These are phyloP conservation scores for Astrocystis sublimbata DNA, from an alignment of 495 filamentous ascomycete species.

Conservation along the genomic window DNA sequence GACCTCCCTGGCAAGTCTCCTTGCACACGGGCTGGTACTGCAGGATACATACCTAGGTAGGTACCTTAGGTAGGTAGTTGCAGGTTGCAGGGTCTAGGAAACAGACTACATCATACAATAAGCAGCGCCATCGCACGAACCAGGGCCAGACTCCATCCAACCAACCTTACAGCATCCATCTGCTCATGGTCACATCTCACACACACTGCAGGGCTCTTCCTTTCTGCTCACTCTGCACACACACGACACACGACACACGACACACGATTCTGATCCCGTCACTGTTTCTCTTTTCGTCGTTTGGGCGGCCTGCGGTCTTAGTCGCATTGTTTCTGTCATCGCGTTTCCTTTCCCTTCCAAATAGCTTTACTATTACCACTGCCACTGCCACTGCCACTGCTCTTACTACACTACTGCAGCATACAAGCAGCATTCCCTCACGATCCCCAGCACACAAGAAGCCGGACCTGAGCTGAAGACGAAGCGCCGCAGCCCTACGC, in stretches of 20 bases:
- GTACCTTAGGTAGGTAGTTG: neutral
- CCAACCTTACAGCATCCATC: conserved; percentile 11
- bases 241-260: too few species aligned
- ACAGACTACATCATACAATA: conserved; percentile 19
- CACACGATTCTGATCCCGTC: neutral
- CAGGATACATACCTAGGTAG: conserved; percentile 2
- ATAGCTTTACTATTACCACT: too few species aligned
- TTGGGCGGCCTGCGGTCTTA: conserved; percentile 2
- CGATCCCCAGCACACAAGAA: neutral
- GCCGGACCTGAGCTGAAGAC: conserved; percentile 8
- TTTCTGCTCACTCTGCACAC: neutral
- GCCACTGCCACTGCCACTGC: too few species aligned
- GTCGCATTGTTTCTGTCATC: too few species aligned
- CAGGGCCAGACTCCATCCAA: too few species aligned
- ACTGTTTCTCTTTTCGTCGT: neutral
- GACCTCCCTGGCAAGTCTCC: neutral
- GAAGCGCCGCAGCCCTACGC: conserved; percentile 20
- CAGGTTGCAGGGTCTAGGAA: conserved; percentile 4
- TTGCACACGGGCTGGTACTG: conserved; percentile 11
- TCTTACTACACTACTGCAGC: neutral
- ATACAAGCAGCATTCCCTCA: neutral
- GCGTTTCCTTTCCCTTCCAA: too few species aligned
- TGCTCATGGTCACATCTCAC: conserved; percentile 13
- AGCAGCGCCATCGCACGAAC: conserved; percentile 14
- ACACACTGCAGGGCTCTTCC: conserved; percentile 2